Evolutionary conservation across 2,329 filamentous ascomycete species (phyloP).

Genomic region (Colletotrichum navitas): DNA sequence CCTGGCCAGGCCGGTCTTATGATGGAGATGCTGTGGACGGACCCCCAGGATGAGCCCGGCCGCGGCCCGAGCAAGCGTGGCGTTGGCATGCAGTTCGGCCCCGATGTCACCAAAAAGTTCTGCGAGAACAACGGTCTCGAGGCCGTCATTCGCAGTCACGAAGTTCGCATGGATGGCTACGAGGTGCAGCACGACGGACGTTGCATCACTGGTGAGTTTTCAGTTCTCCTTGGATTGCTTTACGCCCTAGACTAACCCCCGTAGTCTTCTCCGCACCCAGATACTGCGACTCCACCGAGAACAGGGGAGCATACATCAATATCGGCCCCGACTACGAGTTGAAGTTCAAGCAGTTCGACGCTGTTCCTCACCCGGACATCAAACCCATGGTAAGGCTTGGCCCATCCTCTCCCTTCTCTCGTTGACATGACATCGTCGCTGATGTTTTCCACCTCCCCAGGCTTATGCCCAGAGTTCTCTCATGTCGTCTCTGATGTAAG

Average conservation of each 20-base stretch:
- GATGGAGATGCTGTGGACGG: conserved; percentile 99
- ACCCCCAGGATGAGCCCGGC: conserved; percentile 87
- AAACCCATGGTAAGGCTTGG: conserved; percentile 80
- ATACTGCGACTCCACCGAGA: conserved; percentile 98
- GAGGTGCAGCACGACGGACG: conserved; percentile 96
- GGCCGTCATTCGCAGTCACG: conserved; percentile 95
- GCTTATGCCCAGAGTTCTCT: conserved; percentile 89
- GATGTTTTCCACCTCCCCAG: conserved; percentile 56
- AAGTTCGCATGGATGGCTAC: conserved; percentile 99
- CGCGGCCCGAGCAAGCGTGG: conserved; percentile 96
- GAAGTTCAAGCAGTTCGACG: conserved; percentile 92
- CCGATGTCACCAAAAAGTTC: conserved; percentile 95
- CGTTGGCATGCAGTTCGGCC: conserved; percentile 96
- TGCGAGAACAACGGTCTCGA: conserved; percentile 96
- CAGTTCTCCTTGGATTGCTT: background rate
- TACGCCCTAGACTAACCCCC: conserved; percentile 46
- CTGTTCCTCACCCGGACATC: conserved; percentile 95
- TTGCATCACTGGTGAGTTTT: conserved; percentile 86
- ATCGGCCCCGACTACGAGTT: conserved; percentile 93
- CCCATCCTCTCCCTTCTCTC: background rate
- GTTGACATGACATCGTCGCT: conserved; percentile 48
- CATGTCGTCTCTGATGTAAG: conserved; percentile 79
- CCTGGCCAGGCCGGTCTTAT: conserved; percentile 94
- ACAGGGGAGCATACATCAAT: conserved; percentile 99
- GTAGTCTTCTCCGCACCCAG: conserved; percentile 95